Evolutionary conservation across 495 filamentous ascomycete species (phyloP), one percentile per base, ranked within the genome.

Genomic region (Lichina pygmaea): DNA sequence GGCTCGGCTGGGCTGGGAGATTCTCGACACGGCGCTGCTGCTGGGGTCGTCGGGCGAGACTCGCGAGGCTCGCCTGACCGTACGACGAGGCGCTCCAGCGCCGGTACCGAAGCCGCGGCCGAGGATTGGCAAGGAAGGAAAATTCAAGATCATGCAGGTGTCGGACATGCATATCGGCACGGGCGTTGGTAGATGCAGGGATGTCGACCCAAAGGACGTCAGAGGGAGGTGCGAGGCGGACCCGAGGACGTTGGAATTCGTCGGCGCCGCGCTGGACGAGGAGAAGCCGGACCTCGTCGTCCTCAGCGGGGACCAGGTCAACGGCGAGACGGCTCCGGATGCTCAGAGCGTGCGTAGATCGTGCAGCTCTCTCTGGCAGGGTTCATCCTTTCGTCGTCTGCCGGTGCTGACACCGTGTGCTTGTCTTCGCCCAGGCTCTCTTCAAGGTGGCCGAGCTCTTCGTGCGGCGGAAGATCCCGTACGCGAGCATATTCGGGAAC

Each of bases 131-230:
- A 81, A 86, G 31, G 79, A 91, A 57, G 86, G 85, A n/a, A 79
- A 76, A 49, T 94, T 95, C 61, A 95, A 94, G 62, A 91, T 97
- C 48, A 75, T 97, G 70, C 89, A 97, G 57, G 57, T 89, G 44
- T 76, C 86, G 41, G 89, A 97, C 65, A 54, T 93, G 46, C 89
- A 97, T 60, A 57, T 97, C 49, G 82, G 79, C 48, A 97, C 89
- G 3, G 89, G 91, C 32, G 65, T 82, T 6, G 89, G 91, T 7
- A 51, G 55, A 12, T 97, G 89, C 53, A 70, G 91, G 46, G 86
- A 97, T 55, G 71, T 78, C 34, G 67, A 86, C 49, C 86, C 86
- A 0, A 64, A 66, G 33, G 71, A 71, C 34, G 67, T 66, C 48
- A 67, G 79, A 34, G 80, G 79, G 8, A 73, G 69, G 50, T 97